Conservation (phyloP, 2,329 filamentous ascomycete genomes). For the Trichocomaceae sp. region DNA sequence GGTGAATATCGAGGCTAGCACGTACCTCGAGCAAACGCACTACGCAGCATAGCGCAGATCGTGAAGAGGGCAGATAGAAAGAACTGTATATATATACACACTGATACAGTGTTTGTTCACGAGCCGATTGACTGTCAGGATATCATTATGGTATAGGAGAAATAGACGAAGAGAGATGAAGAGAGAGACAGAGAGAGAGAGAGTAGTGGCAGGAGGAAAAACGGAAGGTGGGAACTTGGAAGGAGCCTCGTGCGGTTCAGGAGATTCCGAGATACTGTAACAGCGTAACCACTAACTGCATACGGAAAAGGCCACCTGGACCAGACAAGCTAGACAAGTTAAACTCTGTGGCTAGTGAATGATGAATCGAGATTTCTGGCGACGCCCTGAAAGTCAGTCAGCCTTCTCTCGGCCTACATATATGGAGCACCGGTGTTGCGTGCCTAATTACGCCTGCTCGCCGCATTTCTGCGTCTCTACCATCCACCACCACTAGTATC, state of each 20-base stretch:
- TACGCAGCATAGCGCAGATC: constrained; percentile 1
- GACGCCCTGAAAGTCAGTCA: no score
- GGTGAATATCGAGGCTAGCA: neutral
- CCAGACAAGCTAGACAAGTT: neutral
- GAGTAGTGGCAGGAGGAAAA: no score
- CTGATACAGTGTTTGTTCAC: neutral
- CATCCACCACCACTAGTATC: no score
- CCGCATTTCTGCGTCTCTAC: no score
- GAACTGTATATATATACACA: neutral
- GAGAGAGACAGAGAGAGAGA: neutral
- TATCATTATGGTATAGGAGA: neutral
- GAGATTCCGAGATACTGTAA: neutral
- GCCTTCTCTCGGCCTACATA: no score
- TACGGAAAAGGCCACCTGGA: neutral
- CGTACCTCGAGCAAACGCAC: constrained; percentile 2
- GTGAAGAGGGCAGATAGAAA: neutral
- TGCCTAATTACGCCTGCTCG: no score
- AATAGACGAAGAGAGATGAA: neutral
- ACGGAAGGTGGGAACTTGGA: no score
- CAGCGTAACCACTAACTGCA: no score
- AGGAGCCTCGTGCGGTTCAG: constrained; percentile 5
- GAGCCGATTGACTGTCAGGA: neutral
- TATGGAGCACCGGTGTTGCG: no score
- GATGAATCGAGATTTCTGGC: no score
- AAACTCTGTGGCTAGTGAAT: neutral